Evolutionary conservation across 495 filamentous ascomycete species (phyloP).

Genomic region (Podospora pseudopauciseta): DNA sequence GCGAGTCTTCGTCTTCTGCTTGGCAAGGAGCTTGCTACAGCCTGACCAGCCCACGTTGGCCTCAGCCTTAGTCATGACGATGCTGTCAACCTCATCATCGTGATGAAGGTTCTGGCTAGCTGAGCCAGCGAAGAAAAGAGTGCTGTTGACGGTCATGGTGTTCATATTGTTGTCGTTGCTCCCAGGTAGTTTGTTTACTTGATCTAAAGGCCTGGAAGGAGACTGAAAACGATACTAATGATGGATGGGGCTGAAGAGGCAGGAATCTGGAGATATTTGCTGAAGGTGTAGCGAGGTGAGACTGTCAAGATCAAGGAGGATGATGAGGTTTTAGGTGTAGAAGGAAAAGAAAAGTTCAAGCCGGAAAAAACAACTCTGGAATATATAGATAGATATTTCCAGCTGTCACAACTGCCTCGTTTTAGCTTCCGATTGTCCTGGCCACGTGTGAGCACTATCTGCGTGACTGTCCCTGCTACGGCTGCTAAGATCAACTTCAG

Average conservation of each 20-base stretch:
- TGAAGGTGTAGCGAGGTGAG: not conserved
- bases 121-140: not conserved
- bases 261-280: not conserved
- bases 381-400: not conserved
- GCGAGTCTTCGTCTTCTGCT: not conserved
- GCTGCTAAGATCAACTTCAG: not conserved
- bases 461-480: not conserved
- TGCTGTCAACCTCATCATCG: not conserved
- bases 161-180: not conserved
- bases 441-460: not conserved
- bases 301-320: not conserved
- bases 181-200: not conserved
- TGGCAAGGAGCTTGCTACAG: not conserved
- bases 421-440: not conserved
- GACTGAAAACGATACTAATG: not conserved
- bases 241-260: not conserved
- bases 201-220: not conserved
- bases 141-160: not conserved
- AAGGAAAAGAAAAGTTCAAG: not conserved
- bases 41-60: not conserved
- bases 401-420: not conserved
- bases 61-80: not conserved
- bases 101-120: not conserved
- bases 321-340: not conserved
- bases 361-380: not conserved